Evolutionary conservation across 2,329 filamentous ascomycete species (phyloP).

Genomic region (Ceratocystiopsis sp.): DNA sequence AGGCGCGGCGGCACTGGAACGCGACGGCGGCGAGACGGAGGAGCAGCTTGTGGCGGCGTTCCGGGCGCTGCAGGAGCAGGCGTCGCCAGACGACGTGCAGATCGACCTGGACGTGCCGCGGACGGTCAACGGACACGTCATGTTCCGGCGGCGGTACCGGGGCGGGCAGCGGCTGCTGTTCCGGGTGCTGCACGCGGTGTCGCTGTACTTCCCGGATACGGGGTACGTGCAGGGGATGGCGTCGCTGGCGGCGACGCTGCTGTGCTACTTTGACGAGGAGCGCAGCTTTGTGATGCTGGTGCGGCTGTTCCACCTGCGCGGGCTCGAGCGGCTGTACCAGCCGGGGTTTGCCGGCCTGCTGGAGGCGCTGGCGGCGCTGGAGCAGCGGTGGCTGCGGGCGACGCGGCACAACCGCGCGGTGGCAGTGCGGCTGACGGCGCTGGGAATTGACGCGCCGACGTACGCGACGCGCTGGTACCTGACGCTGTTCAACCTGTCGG

Average conservation of each 20-base stretch:
- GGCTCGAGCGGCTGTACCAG: constrained; percentile 69
- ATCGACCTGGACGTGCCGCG: constrained; percentile 94
- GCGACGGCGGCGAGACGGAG: constrained; percentile 44
- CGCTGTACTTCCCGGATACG: constrained; percentile 75
- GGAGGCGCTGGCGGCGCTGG: constrained; percentile 70
- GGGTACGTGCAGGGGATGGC: constrained; percentile 99
- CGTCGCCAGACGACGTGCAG: constrained; percentile 81
- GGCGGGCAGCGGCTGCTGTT: constrained; percentile 87
- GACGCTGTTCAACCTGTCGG: constrained; percentile 91
- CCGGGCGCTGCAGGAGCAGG: constrained; percentile 52
- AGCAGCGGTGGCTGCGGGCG: constrained; percentile 61
- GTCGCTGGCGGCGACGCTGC: constrained; percentile 72
- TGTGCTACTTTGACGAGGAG: constrained; percentile 96
- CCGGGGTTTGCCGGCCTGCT: constrained; percentile 76
- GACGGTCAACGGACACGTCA: constrained; percentile 89
- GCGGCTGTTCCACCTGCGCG: constrained; percentile 79
- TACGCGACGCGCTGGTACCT: constrained; percentile 97
- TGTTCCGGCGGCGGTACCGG: constrained; percentile 85
- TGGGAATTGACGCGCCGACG: constrained; percentile 72
- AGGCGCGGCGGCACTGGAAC: background rate
- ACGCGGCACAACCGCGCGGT: constrained; percentile 50
- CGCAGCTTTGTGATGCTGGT: constrained; percentile 90
- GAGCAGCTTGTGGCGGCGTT: constrained; percentile 55
- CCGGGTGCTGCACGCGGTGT: constrained; percentile 78
- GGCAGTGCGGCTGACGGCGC: constrained; percentile 58